Evolutionary conservation across 2,329 filamentous ascomycete species (phyloP), one percentile per base, ranked within the genome.

Genomic region (Neofusicoccum laricinum): DNA sequence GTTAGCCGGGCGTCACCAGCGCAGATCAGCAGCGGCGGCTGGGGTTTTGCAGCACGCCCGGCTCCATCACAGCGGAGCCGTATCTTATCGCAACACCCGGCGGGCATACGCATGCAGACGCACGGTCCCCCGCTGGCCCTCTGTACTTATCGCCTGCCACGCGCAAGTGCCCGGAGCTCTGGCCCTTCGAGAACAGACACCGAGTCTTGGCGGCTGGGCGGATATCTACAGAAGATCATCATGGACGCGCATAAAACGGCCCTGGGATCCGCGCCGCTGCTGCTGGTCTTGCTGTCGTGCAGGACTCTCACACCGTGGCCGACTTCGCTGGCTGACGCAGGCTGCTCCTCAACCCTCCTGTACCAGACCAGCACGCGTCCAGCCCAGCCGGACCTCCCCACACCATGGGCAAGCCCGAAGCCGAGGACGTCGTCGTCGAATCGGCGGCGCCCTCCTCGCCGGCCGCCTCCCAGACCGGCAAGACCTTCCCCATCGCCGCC

Each of bases 361-460:
- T 36, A 1, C 50, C 17, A 14, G 34, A 8, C 34, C 34, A 51
- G 34, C 14, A 6, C 21, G 7, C 11, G 32, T 10, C 34, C 15
- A 19, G 15, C 8, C n/a, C 6, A 38, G 15, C 25, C 55, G 6
- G 3, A 21, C n/a, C n/a, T n/a, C n/a, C n/a, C n/a, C n/a, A n/a
- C n/a, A 46, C 41, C 55, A 58, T 58, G 55, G 55, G 55, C 55
- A 58, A 58, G 30, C 55, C 55, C n/a, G 55, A 58, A n/a, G 25
- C 55, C 40, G 55, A 58, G 17, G 55, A 46, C n/a, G 14, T 58
- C 40, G 55, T 58, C 55, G 38, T 58, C 55, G 55, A 58, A 21
- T 8, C 36, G 14, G 11, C 40, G 25, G 14, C 55, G 4, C 25
- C 49, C 15, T 5, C 55, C 11, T 57, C 51, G 1, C 51, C 51